phyloP scores from a whole-genome alignment of 2,329 filamentous ascomycete species.

The Emmonsiellopsis sp. region DNA sequence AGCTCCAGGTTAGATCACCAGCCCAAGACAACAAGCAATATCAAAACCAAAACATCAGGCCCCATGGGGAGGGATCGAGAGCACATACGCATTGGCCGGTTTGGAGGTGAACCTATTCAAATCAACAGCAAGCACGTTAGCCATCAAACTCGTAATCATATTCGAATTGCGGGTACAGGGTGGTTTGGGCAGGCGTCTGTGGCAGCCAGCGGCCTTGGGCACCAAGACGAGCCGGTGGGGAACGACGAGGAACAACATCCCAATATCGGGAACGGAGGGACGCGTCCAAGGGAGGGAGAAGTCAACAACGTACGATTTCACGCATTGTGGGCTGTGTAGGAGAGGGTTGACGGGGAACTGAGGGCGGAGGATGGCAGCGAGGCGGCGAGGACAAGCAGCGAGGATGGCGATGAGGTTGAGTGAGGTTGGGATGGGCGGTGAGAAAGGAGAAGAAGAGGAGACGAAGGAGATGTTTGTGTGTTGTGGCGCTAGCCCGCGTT shows the following conservation, averaged over 20 bases:
- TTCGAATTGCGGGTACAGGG: conserved; percentile 14
- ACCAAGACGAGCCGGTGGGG: background rate
- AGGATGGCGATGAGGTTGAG: conserved; percentile 22
- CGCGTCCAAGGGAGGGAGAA: conserved; percentile 24
- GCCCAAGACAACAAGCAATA: background rate
- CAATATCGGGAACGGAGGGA: conserved; percentile 11
- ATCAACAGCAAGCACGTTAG: conserved; percentile 28
- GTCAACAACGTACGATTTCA: conserved; percentile 56
- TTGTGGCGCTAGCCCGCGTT: background rate
- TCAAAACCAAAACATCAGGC: background rate
- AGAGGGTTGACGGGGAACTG: conserved; percentile 10
- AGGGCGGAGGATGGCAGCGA: conserved; percentile 11
- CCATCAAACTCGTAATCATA: conserved; percentile 1
- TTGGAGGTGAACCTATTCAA: conserved; percentile 89
- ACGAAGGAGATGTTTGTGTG: background rate
- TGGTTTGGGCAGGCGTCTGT: conserved; percentile 6
- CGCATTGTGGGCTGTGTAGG: conserved; percentile 49
- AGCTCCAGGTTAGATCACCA: conserved; percentile 23
- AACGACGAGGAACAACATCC: background rate
- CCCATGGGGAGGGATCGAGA: background rate
- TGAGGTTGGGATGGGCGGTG: conserved; percentile 14
- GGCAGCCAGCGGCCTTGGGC: background rate
- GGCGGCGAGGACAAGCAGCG: conserved; percentile 20
- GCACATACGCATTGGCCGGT: conserved; percentile 95
- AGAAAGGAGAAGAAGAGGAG: conserved; percentile 6